Evolutionary conservation across 163 green algal genomes (phyloP), one percentile per base, ranked within the genome.

Genomic region (Trebouxiophyceae sp.): DNA sequence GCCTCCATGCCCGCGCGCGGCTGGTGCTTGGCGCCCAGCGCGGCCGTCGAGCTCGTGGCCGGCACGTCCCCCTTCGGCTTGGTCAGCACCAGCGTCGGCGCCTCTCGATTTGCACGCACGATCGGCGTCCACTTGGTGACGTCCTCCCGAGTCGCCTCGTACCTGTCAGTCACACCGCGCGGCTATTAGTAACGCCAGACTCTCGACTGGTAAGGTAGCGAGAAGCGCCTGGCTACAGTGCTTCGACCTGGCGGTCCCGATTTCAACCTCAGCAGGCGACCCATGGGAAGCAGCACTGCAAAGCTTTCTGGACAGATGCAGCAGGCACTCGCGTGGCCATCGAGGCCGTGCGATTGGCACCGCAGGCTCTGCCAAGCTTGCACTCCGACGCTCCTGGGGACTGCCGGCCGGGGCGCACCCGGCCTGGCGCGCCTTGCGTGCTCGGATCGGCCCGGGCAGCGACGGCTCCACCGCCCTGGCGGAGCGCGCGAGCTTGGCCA

Each of bases 81-180:
- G 0, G 76, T 81, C 62, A 98, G 90, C 1, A 76, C 70, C n/a
- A 97, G 73, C 5, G 90, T 96, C 27, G 88, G 84, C 1, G 90
- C 91, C 76, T 97, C 87, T 3, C 93, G 80, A 70, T 98, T 96
- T 33, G 86, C 84, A 81, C 96, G 95, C n/a, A 98, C 84, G 2
- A 97, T 73, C 4, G 84, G 80, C 74, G 89, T 78, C 93, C 91
- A 98, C 72, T 93, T 94, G 32, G 78, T 75, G 1, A 96, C 86
- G 4, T 97, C 89, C 65, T 91, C 71, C 8, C 71, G 81, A 23
- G 84, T 87, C 16, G 71, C 71, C 67, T 95, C 86, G 62, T 98
- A 98, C 62, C 62, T 68, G 47, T 3, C n/a, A n/a, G n/a, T n/a
- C n/a, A n/a, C n/a, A n/a, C n/a, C n/a, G n/a, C n/a, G n/a, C n/a